Evolutionary conservation across 139 green algal species (phyloP), one percentile per base, ranked within the genome.

Genomic region (Coccomyxa sp.): DNA sequence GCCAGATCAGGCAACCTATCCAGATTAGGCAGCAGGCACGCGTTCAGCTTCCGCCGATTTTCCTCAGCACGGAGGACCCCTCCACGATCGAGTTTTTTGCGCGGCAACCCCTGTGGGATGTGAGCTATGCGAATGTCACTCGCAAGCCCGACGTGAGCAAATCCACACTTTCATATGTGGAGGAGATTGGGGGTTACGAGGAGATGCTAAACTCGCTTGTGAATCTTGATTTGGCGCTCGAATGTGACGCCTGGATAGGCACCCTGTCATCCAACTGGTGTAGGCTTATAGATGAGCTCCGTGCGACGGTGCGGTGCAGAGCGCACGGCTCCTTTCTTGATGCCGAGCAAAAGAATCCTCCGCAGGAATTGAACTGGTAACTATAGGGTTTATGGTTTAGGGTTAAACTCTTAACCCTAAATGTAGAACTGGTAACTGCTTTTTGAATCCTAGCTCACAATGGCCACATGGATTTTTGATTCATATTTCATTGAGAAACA

Each of bases 241-340:
- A 81, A 59, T 87, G 86, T 79, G 80, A 66, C 45, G 86, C 30
- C 59, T 89, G 82, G 28, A 80, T 89, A 57, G 86, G 81, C 13
- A 87, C 86, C 9, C 84, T 89, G 15, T 84, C 76, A 67, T 89
- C 86, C 1, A 89, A 89, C 77, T 89, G 86, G 86, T 82, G 58
- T 16, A 71, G 86, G n/a, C 81, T 89, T 11, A 87, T 89, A 13
- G 83, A 89, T 58, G 83, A 89, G 83, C 68, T 89, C 51, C 77
- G 83, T 14, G 58, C 86, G 14, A 89, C 86, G 1, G 58, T 87
- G 38, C 80, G 86, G 1, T 89, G 86, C 86, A 89, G 87, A 63
- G 86, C 83, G 25, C 58, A 85, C 18, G 84, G 63, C 1, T 71
- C 77, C 9, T 89, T 82, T 66, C 18, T 82, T 27, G 86, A 89